Base-by-base conservation (phyloP, 441 rosid species). In the Corymbia calophylla region DNA sequence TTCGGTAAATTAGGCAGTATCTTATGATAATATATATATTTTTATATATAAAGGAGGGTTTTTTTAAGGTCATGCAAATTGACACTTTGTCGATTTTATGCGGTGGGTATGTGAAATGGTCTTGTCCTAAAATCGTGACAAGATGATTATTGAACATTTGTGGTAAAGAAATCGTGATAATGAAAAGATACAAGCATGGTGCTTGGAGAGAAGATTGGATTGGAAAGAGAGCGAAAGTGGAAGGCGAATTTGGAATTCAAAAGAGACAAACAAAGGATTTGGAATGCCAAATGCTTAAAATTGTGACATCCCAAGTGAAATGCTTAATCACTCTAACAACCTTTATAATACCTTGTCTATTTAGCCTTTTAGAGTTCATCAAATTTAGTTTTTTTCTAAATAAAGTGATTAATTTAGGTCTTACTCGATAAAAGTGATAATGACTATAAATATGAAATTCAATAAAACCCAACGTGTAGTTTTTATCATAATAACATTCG, bases 261-360 rank as follows among this genome's bases (percentile, higher is more conserved):
- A 60, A 27, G 17, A 60, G 68, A 60, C 13, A 60, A 12, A 4
- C 2, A 1, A 60, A 27, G 32, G 3, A 15, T 60, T 60, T 7
- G 4, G 17, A 27, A 60, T 1, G 68, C 1, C 17, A 13, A 29
- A 12, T 16, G 8, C 17, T 60, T 60, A 60, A 60, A 29, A 29
- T 27, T 0, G 8, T 14, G 18, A 62, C 18, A 6, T 13, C 13
- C 0, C 0, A 3, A 62, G 9, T 6, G 3, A 15, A 17, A 6
- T 15, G 16, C 68, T 13, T 29, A 62, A 62, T 62, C n/a, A 2
- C 17, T 62, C 18, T 3, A 62, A 13, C 68, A 6, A 62, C 5
- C 2, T 62, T 62, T 29, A 11, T 6, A 13, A 12, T 51, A 10
- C 15, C 39, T 35, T 2, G 39, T 35, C 39, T 35, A 2, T 35